Evolutionary conservation across 768 basidiomycete species (phyloP).

Genomic region (Phaeolepiota aurea): DNA sequence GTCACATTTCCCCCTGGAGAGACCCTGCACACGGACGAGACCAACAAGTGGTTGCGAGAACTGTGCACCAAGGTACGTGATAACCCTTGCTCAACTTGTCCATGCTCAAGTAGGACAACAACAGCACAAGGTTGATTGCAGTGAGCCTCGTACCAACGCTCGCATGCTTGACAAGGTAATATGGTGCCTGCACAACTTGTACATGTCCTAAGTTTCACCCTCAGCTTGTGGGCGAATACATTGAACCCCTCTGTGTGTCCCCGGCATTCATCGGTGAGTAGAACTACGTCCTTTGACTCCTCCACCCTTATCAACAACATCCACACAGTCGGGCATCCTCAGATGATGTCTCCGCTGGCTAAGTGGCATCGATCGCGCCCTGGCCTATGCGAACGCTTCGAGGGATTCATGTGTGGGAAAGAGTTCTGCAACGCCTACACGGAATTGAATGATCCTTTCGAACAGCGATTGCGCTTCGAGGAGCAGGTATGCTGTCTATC

Average conservation of each 20-base stretch:
- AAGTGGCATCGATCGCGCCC: conserved; percentile 98
- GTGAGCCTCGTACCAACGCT: conserved; percentile 91
- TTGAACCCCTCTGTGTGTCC: conserved; percentile 93
- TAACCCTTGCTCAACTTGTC: not conserved
- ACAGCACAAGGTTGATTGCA: conserved; percentile 93
- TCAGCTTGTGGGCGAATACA: conserved; percentile 94
- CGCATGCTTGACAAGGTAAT: conserved; percentile 88
- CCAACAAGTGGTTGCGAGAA: conserved; percentile 83
- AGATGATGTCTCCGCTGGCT: conserved; percentile 99
- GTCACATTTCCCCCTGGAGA: conserved; percentile 93
- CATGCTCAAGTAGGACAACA: not conserved
- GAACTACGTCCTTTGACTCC: too few relatives aligned
- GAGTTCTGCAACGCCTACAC: conserved; percentile 99
- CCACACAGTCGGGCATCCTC: conserved; percentile 94
- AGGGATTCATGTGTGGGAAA: conserved; percentile 96
- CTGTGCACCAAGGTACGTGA: conserved; percentile 70
- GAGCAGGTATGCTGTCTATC: conserved; percentile 53
- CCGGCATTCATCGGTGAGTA: conserved; percentile 86
- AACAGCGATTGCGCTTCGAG: conserved; percentile 92
- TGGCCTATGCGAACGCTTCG: conserved; percentile 97
- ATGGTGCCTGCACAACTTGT: not conserved
- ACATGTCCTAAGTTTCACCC: not conserved
- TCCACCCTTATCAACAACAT: too few relatives aligned
- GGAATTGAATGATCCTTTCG: conserved; percentile 98
- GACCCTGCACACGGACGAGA: conserved; percentile 76